Evolutionary conservation across 371 early-diverging fungal species (phyloP).

Genomic region (Cokeromyces recurvatus): DNA sequence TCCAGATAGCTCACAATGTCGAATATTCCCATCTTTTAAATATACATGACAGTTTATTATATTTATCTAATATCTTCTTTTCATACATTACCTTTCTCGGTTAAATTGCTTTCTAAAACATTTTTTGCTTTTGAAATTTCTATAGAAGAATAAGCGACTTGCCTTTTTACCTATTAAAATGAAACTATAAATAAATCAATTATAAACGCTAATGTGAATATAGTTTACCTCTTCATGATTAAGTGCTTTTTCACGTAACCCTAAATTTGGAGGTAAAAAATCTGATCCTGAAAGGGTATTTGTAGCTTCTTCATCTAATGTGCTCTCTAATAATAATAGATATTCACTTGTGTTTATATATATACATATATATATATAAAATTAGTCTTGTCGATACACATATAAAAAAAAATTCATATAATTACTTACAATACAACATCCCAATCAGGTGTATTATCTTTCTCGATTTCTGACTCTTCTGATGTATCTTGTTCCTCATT

Average conservation of each 20-base stretch:
- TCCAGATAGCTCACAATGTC: conserved; percentile 31
- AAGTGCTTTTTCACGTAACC: conserved; percentile 22
- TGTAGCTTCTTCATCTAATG: conserved; percentile 17
- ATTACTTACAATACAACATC: conserved; percentile 14
- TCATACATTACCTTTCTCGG: conserved; percentile 7
- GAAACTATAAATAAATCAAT: too few relatives aligned
- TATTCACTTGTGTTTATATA: too few relatives aligned
- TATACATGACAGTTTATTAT: too few relatives aligned
- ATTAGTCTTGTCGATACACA: too few relatives aligned
- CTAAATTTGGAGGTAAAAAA: conserved; percentile 19
- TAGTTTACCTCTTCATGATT: conserved; percentile 11
- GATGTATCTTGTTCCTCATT: conserved; percentile 7
- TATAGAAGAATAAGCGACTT: conserved; percentile 18
- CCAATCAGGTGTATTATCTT: conserved; percentile 1
- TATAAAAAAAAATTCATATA: not conserved
- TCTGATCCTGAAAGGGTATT: conserved; percentile 21
- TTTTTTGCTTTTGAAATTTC: conserved; percentile 14
- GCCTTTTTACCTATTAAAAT: conserved; percentile 15
- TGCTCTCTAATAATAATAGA: conserved; percentile 21
- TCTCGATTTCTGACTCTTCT: not conserved
- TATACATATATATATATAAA: too few relatives aligned
- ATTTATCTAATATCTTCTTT: too few relatives aligned
- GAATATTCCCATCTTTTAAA: too few relatives aligned
- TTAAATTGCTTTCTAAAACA: not conserved
- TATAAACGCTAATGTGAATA: too few relatives aligned